Evolutionary conservation across 202 grass and related monocot genomes (phyloP), one percentile per base, ranked within the genome.

Genomic region (Setaria italica): DNA sequence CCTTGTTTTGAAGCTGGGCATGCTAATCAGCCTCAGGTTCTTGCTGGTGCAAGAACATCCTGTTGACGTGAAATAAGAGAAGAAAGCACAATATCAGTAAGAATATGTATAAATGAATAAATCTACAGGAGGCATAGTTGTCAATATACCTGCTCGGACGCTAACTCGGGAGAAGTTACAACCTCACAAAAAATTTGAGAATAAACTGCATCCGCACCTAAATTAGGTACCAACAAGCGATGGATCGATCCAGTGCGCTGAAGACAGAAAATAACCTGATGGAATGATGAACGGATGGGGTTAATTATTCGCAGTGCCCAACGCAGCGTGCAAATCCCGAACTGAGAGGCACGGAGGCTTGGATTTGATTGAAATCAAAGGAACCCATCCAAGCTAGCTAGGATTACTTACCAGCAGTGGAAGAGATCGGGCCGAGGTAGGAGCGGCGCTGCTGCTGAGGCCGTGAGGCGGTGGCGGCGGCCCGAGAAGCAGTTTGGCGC

Each of bases 41-140:
- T 80, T 82, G 87, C 86, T 76, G 75, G 62, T 86, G 79, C 86
- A 87, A 82, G 20, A 19, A 51, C 74, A 65, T 90, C 87, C 85
- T 90, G 84, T 62, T 81, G 39, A 69, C 14, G 80, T 81, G 42
- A 21, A 87, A 70, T 21, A n/a, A 46, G 69, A 84, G 58, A 59
- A 6, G 33, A 74, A 88, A 47, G 37, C 80, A 81, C 39, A 83
- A 71, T 55, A 29, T 84, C 80, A 88, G 15, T 25, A 72, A 66
- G 12, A 46, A 72, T 34, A 54, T 67, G 76, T 64, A 25, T 25
- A 25, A 25, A 25, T 25, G 25, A 25, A 45, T 46, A 54, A 25
- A 51, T 54, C 62, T 60, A 83, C 63, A 67, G 3, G 45, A n/a
- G 0, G 12, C 69, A 70, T 48, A n/a, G 2, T 41, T 48, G 20